Conservation (phyloP, 2,329 filamentous ascomycete species). For the Xylariaceae sp. region DNA sequence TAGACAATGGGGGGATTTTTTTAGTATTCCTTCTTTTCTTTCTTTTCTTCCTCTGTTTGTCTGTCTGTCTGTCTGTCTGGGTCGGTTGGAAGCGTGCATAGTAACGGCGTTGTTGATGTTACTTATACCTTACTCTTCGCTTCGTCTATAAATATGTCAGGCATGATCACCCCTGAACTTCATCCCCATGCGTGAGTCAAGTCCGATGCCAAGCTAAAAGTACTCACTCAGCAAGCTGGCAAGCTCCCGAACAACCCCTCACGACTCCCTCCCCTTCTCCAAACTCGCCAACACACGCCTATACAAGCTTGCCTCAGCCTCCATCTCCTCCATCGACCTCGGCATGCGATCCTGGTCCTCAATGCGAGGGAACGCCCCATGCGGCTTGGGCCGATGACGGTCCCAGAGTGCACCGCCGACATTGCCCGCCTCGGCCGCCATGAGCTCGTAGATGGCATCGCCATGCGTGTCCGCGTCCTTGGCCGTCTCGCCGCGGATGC, state of each 20-base stretch:
- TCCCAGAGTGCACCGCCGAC: conserved; percentile 59
- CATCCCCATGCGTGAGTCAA: background rate
- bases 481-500: conserved; percentile 29
- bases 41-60: background rate
- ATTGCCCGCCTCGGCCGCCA: conserved; percentile 83
- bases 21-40: background rate
- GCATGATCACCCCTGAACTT: background rate
- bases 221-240: too few relatives aligned
- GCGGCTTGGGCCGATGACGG: conserved; percentile 41
- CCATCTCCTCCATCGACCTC: conserved; percentile 71
- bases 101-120: conserved; percentile 15
- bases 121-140: background rate
- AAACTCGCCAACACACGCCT: conserved; percentile 41
- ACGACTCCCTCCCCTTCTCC: conserved; percentile 37
- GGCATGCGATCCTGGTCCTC: conserved; percentile 66
- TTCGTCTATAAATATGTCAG: conserved; percentile 3
- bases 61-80: background rate
- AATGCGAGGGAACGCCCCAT: conserved; percentile 59
- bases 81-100: conserved; percentile 15
- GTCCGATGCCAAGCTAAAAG: background rate
- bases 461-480: conserved; percentile 26
- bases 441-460: conserved; percentile 63
- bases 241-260: background rate
- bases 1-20: conserved; percentile 25
- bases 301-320: conserved; percentile 66